Evolutionary conservation across 2,329 filamentous ascomycete species (phyloP), one percentile per base, ranked within the genome.

Genomic region (Colletotrichum sp.): DNA sequence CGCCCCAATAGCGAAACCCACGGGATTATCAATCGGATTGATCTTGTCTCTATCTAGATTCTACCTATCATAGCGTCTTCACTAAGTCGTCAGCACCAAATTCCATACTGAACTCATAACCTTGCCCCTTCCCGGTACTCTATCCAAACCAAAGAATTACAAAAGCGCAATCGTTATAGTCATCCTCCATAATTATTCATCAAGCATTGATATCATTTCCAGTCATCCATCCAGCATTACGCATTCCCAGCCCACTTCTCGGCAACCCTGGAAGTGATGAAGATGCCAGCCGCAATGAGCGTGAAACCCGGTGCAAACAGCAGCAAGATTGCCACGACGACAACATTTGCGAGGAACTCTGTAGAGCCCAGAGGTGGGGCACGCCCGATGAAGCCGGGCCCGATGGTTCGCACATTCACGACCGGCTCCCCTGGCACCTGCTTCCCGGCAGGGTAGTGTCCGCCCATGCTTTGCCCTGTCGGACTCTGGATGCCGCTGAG

Each of bases 261-360:
- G 4, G 74, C 74, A 59, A 76, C 64, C 15, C 74, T 43, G 10
- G 74, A 76, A 8, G 74, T 76, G 16, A 76, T 21, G 21, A 76
- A 76, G 15, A 76, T 43, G 2, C 74, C 74, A 7, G 74, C 74
- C 43, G 74, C 74, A 26, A 76, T 18, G 10, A 76, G 43, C 9
- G 74, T 76, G 10, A 76, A 76, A 4, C 74, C 74, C 13, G 74
- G 74, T 24, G 74, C 74, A 24, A 76, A 76, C 21, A 76, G 13
- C 28, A 76, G 15, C 12, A 76, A 28, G n/a, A 76, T 74, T 3
- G 70, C 74, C 24, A 76, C 74, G 2, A 76, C 59, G 4, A 65
- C 48, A 6, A 73, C 36, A 2, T 76, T 76, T 26, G 74, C 74
- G 7, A 76, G 48, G 18, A 76, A 74, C 48, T 76, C 74, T 4